Evolutionary conservation across 2,329 filamentous ascomycete genomes (phyloP).

Genomic region (Nigrospora sphaerica): DNA sequence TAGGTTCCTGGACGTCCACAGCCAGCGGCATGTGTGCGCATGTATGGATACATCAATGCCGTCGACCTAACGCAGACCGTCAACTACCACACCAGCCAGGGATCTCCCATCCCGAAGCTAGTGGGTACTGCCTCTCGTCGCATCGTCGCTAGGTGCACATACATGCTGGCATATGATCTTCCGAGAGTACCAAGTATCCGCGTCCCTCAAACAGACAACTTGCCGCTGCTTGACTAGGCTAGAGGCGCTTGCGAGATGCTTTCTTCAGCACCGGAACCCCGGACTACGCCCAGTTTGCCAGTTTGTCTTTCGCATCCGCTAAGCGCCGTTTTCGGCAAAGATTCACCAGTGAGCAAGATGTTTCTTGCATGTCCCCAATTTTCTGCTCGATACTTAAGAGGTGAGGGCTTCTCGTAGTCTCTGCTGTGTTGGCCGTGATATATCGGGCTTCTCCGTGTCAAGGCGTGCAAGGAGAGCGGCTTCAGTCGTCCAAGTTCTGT

Average conservation of each 20-base stretch:
- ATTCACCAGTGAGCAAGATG: too few species aligned
- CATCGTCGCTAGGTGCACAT: slow-evolving; percentile 19
- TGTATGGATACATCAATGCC: slow-evolving; percentile 12
- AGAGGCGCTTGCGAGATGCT: too few species aligned
- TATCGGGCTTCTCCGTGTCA: slow-evolving; percentile 1
- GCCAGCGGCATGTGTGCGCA: slow-evolving; percentile 4
- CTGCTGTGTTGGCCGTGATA: slow-evolving; percentile 4
- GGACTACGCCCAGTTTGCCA: too few species aligned
- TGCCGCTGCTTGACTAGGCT: slow-evolving; percentile 28
- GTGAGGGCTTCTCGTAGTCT: slow-evolving; percentile 10
- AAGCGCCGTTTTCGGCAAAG: too few species aligned
- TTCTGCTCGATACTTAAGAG: slow-evolving; percentile 3
- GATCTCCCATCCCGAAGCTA: slow-evolving; percentile 19
- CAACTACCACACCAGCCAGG: slow-evolving; percentile 11
- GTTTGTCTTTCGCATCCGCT: too few species aligned
- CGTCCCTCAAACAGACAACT: slow-evolving; percentile 25
- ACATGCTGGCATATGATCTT: slow-evolving; percentile 24
- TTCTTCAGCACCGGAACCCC: too few species aligned
- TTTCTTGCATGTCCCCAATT: neutral
- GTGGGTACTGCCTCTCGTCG: slow-evolving; percentile 10
- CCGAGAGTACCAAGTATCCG: slow-evolving; percentile 25
- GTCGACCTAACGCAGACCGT: slow-evolving; percentile 3
- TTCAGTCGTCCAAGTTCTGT: neutral
- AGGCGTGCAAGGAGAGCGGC: too few species aligned
- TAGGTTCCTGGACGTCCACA: slow-evolving; percentile 1